These are phyloP conservation scores for Stipa capillata DNA, from an alignment of 176 grass and related monocot species.

Conservation along the genomic window DNA sequence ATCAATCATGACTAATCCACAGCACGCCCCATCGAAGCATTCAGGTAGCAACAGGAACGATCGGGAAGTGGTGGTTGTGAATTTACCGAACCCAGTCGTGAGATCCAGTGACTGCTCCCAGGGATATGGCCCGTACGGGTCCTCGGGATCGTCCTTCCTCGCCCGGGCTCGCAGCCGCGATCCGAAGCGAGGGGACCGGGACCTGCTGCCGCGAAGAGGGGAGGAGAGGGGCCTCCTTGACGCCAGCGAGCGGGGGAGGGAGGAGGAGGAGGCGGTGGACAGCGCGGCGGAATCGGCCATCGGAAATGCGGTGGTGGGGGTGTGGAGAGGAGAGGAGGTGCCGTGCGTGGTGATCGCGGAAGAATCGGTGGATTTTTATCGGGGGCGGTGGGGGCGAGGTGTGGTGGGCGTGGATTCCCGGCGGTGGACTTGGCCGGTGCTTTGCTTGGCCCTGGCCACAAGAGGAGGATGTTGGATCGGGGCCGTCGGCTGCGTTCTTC, in stretches of 20 bases:
- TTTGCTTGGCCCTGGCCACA: neutral
- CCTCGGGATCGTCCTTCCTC: constrained; percentile 46
- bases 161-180: constrained; percentile 35
- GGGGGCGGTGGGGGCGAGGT: constrained; percentile 1
- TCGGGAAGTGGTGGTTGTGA: neutral
- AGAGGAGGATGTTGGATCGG: neutral
- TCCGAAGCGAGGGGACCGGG: neutral
- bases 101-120: constrained; percentile 94
- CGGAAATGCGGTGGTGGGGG: neutral
- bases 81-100: constrained; percentile 22
- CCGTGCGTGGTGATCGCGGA: no score
- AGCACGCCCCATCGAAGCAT: neutral
- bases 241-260: constrained; percentile 25
- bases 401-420: constrained; percentile 32
- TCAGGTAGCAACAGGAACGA: neutral
- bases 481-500: neutral
- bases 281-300: constrained; percentile 59
- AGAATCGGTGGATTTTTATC: neutral
- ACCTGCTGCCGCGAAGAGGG: constrained; percentile 1
- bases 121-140: constrained; percentile 80
- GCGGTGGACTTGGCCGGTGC: neutral
- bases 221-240: constrained; percentile 31
- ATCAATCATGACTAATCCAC: neutral
- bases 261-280: constrained; percentile 23
- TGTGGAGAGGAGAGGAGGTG: no score